These are phyloP conservation scores for Ustilago sp. DNA, from an alignment of 1,284 basidiomycete species.

Conservation along the genomic window DNA sequence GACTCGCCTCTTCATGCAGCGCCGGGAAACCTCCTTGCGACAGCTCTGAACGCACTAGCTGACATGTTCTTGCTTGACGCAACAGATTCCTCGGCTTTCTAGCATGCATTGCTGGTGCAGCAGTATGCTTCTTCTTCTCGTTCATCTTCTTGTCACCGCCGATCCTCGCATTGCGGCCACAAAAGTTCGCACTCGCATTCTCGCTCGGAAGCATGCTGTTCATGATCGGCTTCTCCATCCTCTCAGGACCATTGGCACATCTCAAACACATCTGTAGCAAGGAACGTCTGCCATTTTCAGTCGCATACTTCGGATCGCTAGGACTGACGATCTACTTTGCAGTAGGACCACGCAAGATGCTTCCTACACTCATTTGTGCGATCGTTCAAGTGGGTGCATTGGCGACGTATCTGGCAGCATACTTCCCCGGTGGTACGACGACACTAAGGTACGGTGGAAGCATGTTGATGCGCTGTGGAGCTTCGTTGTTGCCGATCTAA, in stretches of 20 bases:
- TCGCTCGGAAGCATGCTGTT: slow-evolving; percentile 66
- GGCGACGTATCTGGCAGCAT: slow-evolving; percentile 63
- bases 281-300: slow-evolving; percentile 76
- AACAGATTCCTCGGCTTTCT: slow-evolving; percentile 85
- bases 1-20: background rate
- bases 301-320: slow-evolving; percentile 62
- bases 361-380: slow-evolving; percentile 62
- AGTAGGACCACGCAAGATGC: slow-evolving; percentile 60
- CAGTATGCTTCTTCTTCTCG: slow-evolving; percentile 93
- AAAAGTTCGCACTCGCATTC: slow-evolving; percentile 68
- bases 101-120: slow-evolving; percentile 87
- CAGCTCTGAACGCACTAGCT: background rate
- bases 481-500: slow-evolving; percentile 62
- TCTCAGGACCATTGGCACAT: slow-evolving; percentile 66
- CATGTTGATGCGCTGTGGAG: slow-evolving; percentile 61
- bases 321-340: slow-evolving; percentile 68
- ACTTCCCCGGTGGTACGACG: slow-evolving; percentile 66
- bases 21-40: background rate
- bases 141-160: slow-evolving; percentile 87
- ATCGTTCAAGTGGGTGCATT: slow-evolving; percentile 62
- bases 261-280: slow-evolving; percentile 63
- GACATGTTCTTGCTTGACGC: background rate
- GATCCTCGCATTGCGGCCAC: slow-evolving; percentile 72
- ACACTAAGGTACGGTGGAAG: slow-evolving; percentile 65
- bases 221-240: slow-evolving; percentile 66